A percentile compares a stretch with the other conserved stretches of the same genome.
Conservation (phyloP, 208 protist genomes). For the Phytomonas francai region DNA sequence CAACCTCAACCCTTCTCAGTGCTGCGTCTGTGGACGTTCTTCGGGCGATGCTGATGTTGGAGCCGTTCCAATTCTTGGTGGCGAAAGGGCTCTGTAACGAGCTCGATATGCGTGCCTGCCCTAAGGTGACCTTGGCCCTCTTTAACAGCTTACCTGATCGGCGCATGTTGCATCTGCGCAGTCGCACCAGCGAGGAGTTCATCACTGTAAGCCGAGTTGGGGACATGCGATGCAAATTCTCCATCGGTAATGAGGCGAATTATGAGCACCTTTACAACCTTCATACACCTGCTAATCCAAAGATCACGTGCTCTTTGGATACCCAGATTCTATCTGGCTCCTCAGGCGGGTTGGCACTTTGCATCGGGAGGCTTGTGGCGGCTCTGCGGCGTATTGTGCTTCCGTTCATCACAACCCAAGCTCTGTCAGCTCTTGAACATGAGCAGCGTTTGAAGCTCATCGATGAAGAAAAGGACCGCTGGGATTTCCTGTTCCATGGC, state of each 20-base stretch:
- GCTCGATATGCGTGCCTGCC: conserved; percentile 40
- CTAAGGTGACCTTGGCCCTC: conserved; percentile 68
- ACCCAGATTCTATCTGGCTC: conserved; percentile 23
- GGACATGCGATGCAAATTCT: conserved; percentile 69
- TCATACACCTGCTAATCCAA: conserved; percentile 47
- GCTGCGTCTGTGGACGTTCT: conserved; percentile 82
- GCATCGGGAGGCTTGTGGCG: conserved; percentile 60
- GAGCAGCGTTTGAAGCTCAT: conserved; percentile 50
- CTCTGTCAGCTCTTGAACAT: conserved; percentile 53
- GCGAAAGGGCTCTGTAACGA: conserved; percentile 60
- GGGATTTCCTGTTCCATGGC: conserved; percentile 76
- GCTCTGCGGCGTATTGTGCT: conserved; percentile 42
- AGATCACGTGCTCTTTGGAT: conserved; percentile 54
- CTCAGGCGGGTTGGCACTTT: conserved; percentile 45
- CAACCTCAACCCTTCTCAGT: conserved; percentile 55
- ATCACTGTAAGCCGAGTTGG: conserved; percentile 65
- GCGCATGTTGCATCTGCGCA: conserved; percentile 64
- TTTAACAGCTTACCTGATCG: conserved; percentile 81
- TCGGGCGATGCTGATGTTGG: conserved; percentile 75
- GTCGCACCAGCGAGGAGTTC: conserved; percentile 35
- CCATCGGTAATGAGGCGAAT: conserved; percentile 45
- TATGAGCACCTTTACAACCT: conserved; percentile 83
- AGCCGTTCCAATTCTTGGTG: conserved; percentile 74
- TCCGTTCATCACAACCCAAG: conserved; percentile 67
- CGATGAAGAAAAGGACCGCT: conserved; percentile 70